Evolutionary conservation across 2,329 filamentous ascomycete species (phyloP), one percentile per base, ranked within the genome.

Genomic region (Graphium sp.): DNA sequence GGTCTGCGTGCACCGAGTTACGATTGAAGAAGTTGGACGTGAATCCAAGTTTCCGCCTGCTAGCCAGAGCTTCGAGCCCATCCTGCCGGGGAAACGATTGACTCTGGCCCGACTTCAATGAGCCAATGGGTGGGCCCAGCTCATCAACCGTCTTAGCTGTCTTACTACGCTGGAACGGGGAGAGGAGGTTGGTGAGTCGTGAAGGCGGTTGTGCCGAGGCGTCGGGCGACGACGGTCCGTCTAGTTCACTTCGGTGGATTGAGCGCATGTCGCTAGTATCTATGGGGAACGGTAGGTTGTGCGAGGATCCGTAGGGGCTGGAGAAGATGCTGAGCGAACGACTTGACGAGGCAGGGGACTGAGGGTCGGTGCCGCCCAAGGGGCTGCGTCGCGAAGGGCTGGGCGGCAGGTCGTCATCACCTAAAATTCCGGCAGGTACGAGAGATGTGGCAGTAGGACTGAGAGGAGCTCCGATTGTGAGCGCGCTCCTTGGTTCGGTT

Each of bases 401-500:
- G 7, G 52, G 55, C n/a, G 59, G 54, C 11, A 74, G 72, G 22
- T 74, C 61, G 26, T 75, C 73, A 38, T 79, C 74, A 29, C 76
- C 71, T 35, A 68, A 56, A 34, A 66, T 64, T n/a, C 56, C 58
- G 5, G 79, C 78, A 1, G 81, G 81, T 11, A 91, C 53, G 4
- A 87, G 57, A 11, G 74, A 66, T 17, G 77, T 73, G 3, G 80
- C 81, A 4, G 77, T 78, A 2, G 81, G 81, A 40, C 78, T 85
- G 46, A 87, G 66, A 1, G 77, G 77, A 3, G 76, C 79, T 17
- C 68, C 72, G 12, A 61, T 65, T 4, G 63, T 71, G 20, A 77
- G 46, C 12, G 60, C 60, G 33, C 68, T 67, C 5, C 75, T 52
- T n/a, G n/a, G n/a, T 12, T 77, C 73, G 2, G 69, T 63, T 18